Evolutionary conservation across 495 filamentous ascomycete genomes (phyloP).

Genomic region (Lichenothelia convexa): DNA sequence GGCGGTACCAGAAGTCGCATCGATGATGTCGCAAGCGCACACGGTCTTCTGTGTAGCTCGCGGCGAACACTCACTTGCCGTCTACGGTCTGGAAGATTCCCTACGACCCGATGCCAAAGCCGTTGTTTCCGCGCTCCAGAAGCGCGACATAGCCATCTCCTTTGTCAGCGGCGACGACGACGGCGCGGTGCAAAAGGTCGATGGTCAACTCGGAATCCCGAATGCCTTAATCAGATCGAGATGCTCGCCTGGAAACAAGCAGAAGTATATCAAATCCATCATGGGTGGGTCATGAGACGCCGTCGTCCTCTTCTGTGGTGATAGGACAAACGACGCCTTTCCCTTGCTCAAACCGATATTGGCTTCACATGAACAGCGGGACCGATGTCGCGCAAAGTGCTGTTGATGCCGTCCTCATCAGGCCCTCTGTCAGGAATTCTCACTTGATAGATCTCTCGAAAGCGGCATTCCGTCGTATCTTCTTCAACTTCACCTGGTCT

Average conservation of each 20-base stretch:
- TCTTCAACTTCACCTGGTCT: slow-evolving; percentile 59
- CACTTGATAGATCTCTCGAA: slow-evolving; percentile 38
- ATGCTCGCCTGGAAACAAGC: slow-evolving; percentile 43
- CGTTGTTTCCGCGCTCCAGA: slow-evolving; percentile 31
- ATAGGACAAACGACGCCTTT: slow-evolving; percentile 66
- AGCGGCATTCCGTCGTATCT: slow-evolving; percentile 35
- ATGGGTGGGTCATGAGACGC: slow-evolving; percentile 5
- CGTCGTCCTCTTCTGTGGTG: slow-evolving; percentile 48
- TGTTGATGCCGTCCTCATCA: slow-evolving; percentile 51
- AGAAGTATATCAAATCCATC: slow-evolving; percentile 35
- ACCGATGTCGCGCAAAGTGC: slow-evolving; percentile 50
- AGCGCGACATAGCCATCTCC: slow-evolving; percentile 35
- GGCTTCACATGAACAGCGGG: slow-evolving; percentile 47
- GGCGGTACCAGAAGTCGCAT: slow-evolving; percentile 23
- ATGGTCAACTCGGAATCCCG: slow-evolving; percentile 34
- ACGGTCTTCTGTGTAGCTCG: slow-evolving; percentile 48
- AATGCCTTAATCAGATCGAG: slow-evolving; percentile 26
- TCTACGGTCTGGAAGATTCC: slow-evolving; percentile 42
- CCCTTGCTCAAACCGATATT: slow-evolving; percentile 51
- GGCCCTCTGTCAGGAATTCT: slow-evolving; percentile 37
- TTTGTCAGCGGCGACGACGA: slow-evolving; percentile 56
- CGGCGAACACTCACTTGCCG: slow-evolving; percentile 28
- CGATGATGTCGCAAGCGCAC: slow-evolving; percentile 26
- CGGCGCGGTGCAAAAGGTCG: slow-evolving; percentile 36
- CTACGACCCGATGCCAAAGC: slow-evolving; percentile 36